Evolutionary conservation across 495 filamentous ascomycete genomes (phyloP), one percentile per base, ranked within the genome.

Genomic region (Echria macrotheca): DNA sequence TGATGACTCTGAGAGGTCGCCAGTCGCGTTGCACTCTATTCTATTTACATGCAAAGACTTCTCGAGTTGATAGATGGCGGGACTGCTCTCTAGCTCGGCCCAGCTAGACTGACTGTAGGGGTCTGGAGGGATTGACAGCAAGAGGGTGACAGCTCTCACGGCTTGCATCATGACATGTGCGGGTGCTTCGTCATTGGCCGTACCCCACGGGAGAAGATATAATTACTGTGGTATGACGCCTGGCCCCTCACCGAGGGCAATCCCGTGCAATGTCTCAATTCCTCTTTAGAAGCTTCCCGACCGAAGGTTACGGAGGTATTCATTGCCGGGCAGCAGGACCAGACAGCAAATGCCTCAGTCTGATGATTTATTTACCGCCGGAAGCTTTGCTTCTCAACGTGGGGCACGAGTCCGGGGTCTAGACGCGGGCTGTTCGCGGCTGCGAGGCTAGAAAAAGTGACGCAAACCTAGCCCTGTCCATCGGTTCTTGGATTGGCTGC

Each of bases 401-500:
- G 29, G 32, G 21, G 32, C 45, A 10, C 4, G 19, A 14, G 35
- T 18, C 38, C 38, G 21, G 38, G 38, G 38, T 41, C 38, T 25
- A 41, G 38, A 41, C n/a, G 38, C 44, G 31, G 44, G 44, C 28
- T 47, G 24, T 37, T 32, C 22, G 26, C 33, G 33, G 32, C 22
- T 48, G 45, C 45, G 39, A 48, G 45, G 45, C 45, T 48, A 46
- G 43, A 38, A 48, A 46, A 48, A 38, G 45, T 48, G 45, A 48
- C 45, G 45, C 45, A 48, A 28, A 48, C 21, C 28, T 28, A 28
- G 42, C 42, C 45, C 22, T 28, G 22, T 6, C 32, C 18, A 14
- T 39, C 45, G 45, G 45, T 22, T 10, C 31, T 48, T 39, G 32
- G 11, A 48, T 48, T 48, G 45, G 45, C 31, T 48, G 23, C 32